Evolutionary conservation across 2,329 filamentous ascomycete species (phyloP), one percentile per base, ranked within the genome.

Genomic region (Westerdykella aurantiaca): DNA sequence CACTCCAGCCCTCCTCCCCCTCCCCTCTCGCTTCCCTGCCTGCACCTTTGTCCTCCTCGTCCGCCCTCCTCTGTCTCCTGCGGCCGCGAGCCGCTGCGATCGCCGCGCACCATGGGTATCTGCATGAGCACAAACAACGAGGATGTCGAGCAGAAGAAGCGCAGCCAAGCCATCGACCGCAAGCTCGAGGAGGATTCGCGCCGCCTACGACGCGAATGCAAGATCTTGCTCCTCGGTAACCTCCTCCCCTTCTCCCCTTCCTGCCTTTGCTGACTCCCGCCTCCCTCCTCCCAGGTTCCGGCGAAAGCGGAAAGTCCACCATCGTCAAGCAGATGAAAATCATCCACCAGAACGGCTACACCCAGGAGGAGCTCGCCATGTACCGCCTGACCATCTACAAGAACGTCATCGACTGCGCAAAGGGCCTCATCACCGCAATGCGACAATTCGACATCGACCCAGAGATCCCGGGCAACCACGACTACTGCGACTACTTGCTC

Each of bases 281-380:
- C 40, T 48, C 7, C 25, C 25, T 29, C 25, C 4, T 29, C 25
- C 39, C 67, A 96, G 93, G 93, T 54, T 97, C 93, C 53, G 93
- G 93, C 54, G 93, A 98, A 74, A 97, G 91, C 70, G 93, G 93
- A 56, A 98, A 98, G 72, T 97, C 93, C 46, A 98, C 93, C 9
- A 97, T 98, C 60, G 93, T 98, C 57, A 98, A 98, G 72, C 93
- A 98, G 77, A 98, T 98, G 93, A 98, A 97, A 73, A 98, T 98
- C 59, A 97, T 98, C 63, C 93, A 98, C 65, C 85, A 97, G 61
- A 95, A 96, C 72, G 93, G 93, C 48, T 98, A 98, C 71, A 90
- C 88, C 10, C 82, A 88, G 55, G 91, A 97, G 60, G 93, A 98
- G 70, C 78, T 97, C 39, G 86, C 86, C 60, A 85, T 95, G 66